Evolutionary conservation across 2,329 filamentous ascomycete genomes (phyloP).

Genomic region (Aspergillus sclerotialis): DNA sequence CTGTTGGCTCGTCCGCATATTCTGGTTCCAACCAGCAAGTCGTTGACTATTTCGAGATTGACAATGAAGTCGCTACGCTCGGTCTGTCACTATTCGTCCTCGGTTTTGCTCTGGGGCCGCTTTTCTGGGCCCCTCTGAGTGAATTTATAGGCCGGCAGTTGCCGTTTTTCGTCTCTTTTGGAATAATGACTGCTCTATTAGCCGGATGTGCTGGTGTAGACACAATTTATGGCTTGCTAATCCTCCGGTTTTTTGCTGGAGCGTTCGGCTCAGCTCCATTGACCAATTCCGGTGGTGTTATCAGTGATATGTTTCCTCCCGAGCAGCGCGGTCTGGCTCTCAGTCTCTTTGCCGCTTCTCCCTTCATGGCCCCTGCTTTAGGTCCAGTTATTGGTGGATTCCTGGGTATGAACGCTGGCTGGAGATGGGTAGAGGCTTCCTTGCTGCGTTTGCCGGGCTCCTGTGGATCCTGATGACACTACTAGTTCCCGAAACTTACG

Average conservation of each 20-base stretch:
- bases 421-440: not conserved
- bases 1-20: constrained; percentile 38
- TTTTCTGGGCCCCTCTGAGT: constrained; percentile 26
- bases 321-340: not conserved
- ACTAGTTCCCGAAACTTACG: not conserved
- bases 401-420: not conserved
- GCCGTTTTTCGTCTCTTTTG: constrained; percentile 1
- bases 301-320: not conserved
- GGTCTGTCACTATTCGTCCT: constrained; percentile 21
- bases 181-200: constrained; percentile 2
- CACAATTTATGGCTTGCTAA: constrained; percentile 50
- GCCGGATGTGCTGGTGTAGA: constrained; percentile 42
- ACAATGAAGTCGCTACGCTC: constrained; percentile 34
- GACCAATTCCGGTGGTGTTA: not conserved
- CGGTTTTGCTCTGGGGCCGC: constrained; percentile 21
- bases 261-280: constrained; percentile 17
- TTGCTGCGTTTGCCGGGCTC: not conserved
- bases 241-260: constrained; percentile 51
- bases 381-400: not conserved
- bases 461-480: not conserved
- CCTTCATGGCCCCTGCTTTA: not conserved
- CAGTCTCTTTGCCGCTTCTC: not conserved
- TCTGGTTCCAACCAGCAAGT: constrained; percentile 31
- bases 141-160: constrained; percentile 41
- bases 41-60: constrained; percentile 31